Evolutionary conservation across 2,329 filamentous ascomycete genomes (phyloP).

Genomic region (Blastomyces gilchristii): DNA sequence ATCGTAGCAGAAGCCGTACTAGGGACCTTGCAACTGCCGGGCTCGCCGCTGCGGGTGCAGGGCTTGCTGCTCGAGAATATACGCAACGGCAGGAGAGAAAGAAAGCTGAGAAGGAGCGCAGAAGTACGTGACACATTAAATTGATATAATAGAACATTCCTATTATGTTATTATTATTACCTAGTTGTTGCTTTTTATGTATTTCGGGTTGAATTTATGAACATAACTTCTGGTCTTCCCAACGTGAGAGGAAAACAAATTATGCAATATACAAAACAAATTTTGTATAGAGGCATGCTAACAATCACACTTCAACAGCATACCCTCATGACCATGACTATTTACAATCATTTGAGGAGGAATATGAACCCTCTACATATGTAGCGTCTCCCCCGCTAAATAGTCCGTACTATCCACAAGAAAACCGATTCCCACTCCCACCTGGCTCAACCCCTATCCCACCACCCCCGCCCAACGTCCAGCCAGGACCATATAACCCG

Average conservation of each 20-base stretch:
- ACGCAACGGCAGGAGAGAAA: conserved; percentile 48
- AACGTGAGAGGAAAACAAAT: neutral
- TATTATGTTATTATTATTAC: conserved; percentile 6
- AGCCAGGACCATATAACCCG: conserved; percentile 25
- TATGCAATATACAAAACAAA: neutral
- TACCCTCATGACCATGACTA: conserved; percentile 23
- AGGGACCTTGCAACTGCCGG: conserved; percentile 44
- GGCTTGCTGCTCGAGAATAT: conserved; percentile 48
- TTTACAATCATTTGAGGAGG: conserved; percentile 33
- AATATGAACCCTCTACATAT: conserved; percentile 32
- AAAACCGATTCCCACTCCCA: conserved; percentile 36
- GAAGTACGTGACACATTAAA: conserved; percentile 34
- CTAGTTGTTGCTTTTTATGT: neutral
- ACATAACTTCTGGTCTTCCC: neutral
- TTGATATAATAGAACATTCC: conserved; percentile 16
- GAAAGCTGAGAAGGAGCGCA: conserved; percentile 43
- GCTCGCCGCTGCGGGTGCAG: conserved; percentile 48
- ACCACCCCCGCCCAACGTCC: conserved; percentile 11
- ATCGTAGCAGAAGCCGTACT: conserved; percentile 31
- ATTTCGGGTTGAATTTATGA: neutral
- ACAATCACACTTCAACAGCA: conserved; percentile 16
- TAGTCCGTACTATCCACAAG: conserved; percentile 24
- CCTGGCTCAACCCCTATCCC: conserved; percentile 24
- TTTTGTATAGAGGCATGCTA: neutral
- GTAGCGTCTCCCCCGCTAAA: conserved; percentile 27